Base-by-base conservation (phyloP, 2,329 filamentous ascomycete species). In the Byssochlamys sp. region DNA sequence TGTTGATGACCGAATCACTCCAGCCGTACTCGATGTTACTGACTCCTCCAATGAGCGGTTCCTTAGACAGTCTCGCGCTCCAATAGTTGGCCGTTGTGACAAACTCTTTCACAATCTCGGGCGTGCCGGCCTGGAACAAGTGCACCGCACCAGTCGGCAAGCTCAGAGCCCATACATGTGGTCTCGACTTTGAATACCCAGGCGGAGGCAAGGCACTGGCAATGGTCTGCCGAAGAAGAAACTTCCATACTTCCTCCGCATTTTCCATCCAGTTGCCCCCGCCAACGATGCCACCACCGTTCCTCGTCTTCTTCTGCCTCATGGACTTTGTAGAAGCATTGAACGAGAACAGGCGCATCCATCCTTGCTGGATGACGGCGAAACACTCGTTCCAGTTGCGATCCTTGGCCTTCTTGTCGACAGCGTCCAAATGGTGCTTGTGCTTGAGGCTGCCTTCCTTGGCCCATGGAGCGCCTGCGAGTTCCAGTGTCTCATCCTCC, bases 191-290 rank as follows among this genome's bases (percentile, higher is more conserved):
- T 33, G 91, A 96, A 73, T 97, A 97, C 10, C 94, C 94, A 0
- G 94, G 92, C 0, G 91, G 83, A 7, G 94, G 94, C 12, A 99
- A 82, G 0, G 88, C 85, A 57, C 90, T 96, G 10, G 94, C 94
- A 62, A 97, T 88, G 0, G 91, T 95, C 71, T 97, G 91, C 24
- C 91, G 84, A 6, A 99, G 83, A 50, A 88, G 85, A 72, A 96
- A 97, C 24, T 87, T 88, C 65, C 90, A 91, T 9, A 96, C 80
- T 62, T 86, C 90, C 62, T 95, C 91, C 4, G 94, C 94, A 69
- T 95, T 97, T 64, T 96, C 91, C 72, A 92, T 92, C 94, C 94
- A 99, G 72, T 99, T 97, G 26, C 94, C 94, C 60, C 94, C 94
- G 63, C 94, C 94, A 1, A 97, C 81, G 28, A 86, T 83, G 11